phyloP scores from a whole-genome alignment of 148 eudicot species.

The Amaranthus cruentus region DNA sequence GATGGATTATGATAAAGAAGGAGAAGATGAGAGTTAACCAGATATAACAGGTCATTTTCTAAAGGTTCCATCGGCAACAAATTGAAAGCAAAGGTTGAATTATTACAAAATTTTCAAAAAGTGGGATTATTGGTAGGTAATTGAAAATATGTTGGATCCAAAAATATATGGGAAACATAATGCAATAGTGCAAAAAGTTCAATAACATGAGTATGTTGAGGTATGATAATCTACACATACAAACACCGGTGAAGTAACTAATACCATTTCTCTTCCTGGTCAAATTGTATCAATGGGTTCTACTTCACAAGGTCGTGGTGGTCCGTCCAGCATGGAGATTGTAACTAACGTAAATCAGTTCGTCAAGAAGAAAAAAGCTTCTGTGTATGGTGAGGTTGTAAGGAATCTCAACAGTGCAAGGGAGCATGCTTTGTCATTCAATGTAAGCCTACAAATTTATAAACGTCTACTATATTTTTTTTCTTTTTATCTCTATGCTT shows the following conservation, averaged over 20 bases:
- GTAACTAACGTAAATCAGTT: constrained; percentile 51
- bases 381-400: constrained; percentile 70
- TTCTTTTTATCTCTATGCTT: background rate
- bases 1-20: too few species aligned
- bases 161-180: too few species aligned
- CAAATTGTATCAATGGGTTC: constrained; percentile 54
- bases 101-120: too few species aligned
- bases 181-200: too few species aligned
- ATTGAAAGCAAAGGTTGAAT: too few species aligned
- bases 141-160: too few species aligned
- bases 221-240: constrained; percentile 33
- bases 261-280: constrained; percentile 45
- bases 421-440: constrained; percentile 62
- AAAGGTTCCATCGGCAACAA: too few species aligned
- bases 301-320: constrained; percentile 46
- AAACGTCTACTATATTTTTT: background rate
- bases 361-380: constrained; percentile 72
- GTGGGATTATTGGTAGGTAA: too few species aligned
- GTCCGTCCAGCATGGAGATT: constrained; percentile 63
- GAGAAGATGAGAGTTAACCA: too few species aligned
- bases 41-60: too few species aligned
- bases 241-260: constrained; percentile 44
- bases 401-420: constrained; percentile 71
- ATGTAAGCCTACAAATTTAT: constrained; percentile 40
- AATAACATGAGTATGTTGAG: too few species aligned